Conservation (phyloP, 495 filamentous ascomycete genomes). For the Aspergillus asperescens region DNA sequence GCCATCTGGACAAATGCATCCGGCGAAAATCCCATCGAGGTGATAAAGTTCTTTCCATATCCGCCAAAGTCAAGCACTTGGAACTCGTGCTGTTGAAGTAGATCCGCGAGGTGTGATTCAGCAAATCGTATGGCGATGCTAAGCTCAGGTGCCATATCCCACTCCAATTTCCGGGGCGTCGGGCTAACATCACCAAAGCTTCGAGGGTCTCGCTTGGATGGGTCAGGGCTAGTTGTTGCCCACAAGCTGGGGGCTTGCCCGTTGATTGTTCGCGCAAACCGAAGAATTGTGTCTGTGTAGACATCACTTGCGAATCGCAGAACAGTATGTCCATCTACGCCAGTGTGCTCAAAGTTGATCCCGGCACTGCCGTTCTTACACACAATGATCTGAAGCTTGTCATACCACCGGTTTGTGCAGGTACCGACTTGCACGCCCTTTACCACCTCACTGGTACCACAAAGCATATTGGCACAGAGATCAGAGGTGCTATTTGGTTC, state of each 20-base stretch:
- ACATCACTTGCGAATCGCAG: constrained; percentile 92
- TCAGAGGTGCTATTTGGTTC: constrained; percentile 74
- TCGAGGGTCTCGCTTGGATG: constrained; percentile 84
- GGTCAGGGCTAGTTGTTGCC: constrained; percentile 87
- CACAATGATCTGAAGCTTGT: constrained; percentile 98
- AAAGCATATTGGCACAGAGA: constrained; percentile 96
- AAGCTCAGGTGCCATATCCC: constrained; percentile 94
- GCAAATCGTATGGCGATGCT: constrained; percentile 89
- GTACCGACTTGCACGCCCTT: constrained; percentile 94
- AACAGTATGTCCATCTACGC: constrained; percentile 96
- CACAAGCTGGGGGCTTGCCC: constrained; percentile 87
- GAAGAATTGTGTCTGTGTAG: constrained; percentile 96
- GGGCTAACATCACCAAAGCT: constrained; percentile 94
- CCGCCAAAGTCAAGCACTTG: constrained; percentile 80
- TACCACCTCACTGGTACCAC: constrained; percentile 86
- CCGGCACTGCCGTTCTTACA: constrained; percentile 97
- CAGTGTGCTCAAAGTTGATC: constrained; percentile 99
- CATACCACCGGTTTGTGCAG: constrained; percentile 98
- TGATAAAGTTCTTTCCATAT: constrained; percentile 97
- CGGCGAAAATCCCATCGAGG: constrained; percentile 90
- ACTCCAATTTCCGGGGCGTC: constrained; percentile 92
- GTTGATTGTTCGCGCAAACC: constrained; percentile 94
- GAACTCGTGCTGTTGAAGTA: constrained; percentile 97
- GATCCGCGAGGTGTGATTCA: constrained; percentile 87
- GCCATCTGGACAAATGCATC: constrained; percentile 99